Conservation (phyloP, 176 grass and related monocot genomes). For the Juncus inflexus region DNA sequence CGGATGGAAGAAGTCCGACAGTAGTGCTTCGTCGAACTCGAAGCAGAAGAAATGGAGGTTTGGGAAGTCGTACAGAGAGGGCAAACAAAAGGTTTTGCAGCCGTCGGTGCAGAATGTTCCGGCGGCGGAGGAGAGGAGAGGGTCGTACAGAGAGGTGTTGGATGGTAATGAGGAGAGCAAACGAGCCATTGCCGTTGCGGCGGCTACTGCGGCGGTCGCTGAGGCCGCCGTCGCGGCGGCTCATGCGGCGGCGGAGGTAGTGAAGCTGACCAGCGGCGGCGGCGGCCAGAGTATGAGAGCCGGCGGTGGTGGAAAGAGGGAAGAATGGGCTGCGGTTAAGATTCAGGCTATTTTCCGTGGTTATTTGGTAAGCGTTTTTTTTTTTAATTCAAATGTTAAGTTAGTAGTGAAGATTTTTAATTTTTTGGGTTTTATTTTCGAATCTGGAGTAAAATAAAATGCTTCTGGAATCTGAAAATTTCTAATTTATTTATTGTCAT, state of each 20-base stretch:
- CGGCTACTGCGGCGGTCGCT: slow-evolving; percentile 74
- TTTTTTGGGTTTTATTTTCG: not conserved
- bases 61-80: slow-evolving; percentile 78
- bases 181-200: slow-evolving; percentile 73
- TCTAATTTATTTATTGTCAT: slow-evolving; percentile 1
- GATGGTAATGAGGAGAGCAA: slow-evolving; percentile 40
- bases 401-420: not conserved
- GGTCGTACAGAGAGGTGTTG: slow-evolving; percentile 39
- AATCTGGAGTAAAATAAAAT: not conserved
- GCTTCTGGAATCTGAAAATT: not conserved
- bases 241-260: slow-evolving; percentile 68
- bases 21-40: not conserved
- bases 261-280: slow-evolving; percentile 68
- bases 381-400: not conserved
- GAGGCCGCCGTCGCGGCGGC: slow-evolving; percentile 73
- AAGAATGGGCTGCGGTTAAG: slow-evolving; percentile 59
- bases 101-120: slow-evolving; percentile 21
- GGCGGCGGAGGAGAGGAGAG: slow-evolving; percentile 14
- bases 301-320: slow-evolving; percentile 22
- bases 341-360: slow-evolving; percentile 91
- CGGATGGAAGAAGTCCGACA: slow-evolving; percentile 28
- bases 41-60: slow-evolving; percentile 76
- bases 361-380: slow-evolving; percentile 59
- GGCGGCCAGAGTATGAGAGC: slow-evolving; percentile 16
- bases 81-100: slow-evolving; percentile 10